phyloP scores from a whole-genome alignment of 345 rosid genomes.

The Camelina neglecta region DNA sequence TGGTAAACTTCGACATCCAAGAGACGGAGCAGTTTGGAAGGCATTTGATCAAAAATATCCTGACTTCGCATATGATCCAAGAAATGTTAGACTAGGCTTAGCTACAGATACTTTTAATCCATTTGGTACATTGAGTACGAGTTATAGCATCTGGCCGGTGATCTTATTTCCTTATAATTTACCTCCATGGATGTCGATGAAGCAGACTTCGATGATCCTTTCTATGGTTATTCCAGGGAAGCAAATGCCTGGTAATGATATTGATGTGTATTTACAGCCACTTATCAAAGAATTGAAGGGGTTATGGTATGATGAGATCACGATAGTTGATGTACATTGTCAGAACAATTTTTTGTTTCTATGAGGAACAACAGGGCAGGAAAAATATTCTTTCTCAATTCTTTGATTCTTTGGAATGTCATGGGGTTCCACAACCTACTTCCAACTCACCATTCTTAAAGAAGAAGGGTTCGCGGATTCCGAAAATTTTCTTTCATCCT shows the following conservation, averaged over 20 bases:
- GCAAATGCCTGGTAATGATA: not conserved
- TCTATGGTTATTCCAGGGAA: not conserved
- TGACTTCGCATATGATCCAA: not conserved
- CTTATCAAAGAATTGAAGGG: not conserved
- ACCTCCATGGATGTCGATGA: not conserved
- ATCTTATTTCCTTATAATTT: not conserved
- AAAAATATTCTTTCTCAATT: too few species aligned
- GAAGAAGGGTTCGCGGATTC: too few species aligned
- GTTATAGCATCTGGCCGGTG: not conserved
- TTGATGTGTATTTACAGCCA: not conserved
- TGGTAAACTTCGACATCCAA: not conserved
- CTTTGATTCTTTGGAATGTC: too few species aligned
- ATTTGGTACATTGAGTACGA: not conserved
- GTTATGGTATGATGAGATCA: not conserved
- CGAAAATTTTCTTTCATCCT: too few species aligned
- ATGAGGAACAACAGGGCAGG: too few species aligned
- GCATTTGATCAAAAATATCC: not conserved
- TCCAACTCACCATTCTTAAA: too few species aligned
- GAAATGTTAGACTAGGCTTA: not conserved
- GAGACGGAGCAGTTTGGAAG: not conserved
- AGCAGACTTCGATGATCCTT: not conserved
- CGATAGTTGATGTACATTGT: not conserved
- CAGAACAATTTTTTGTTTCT: too few species aligned
- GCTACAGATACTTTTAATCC: not conserved
- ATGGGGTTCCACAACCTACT: too few species aligned